Evolutionary conservation across 2,329 filamentous ascomycete genomes (phyloP).

Genomic region (Talaromyces sp.): DNA sequence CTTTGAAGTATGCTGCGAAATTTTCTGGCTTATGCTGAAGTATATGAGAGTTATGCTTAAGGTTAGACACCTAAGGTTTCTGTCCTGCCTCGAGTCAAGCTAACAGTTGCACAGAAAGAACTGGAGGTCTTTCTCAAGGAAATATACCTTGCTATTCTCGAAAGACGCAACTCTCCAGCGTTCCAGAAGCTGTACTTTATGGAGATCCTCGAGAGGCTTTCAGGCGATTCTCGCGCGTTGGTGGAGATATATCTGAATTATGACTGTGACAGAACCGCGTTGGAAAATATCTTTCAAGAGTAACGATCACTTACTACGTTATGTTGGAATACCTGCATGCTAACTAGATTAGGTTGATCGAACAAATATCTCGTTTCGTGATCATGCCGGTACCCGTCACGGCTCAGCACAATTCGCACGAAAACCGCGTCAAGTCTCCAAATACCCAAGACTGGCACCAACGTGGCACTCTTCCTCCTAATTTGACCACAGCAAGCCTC

Average conservation of each 20-base stretch:
- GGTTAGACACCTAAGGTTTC: constrained; percentile 44
- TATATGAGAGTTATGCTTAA: constrained; percentile 91
- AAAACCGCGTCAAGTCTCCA: constrained; percentile 60
- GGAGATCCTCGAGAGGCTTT: constrained; percentile 75
- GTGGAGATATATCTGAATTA: constrained; percentile 98
- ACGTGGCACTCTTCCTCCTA: constrained; percentile 77
- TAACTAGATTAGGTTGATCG: constrained; percentile 61
- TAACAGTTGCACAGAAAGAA: constrained; percentile 62
- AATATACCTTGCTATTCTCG: constrained; percentile 87
- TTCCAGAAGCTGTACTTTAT: constrained; percentile 94
- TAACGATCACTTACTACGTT: constrained; percentile 19
- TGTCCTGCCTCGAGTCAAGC: background rate
- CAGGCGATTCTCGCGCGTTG: constrained; percentile 76
- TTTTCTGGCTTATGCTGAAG: constrained; percentile 96
- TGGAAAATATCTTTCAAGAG: constrained; percentile 94
- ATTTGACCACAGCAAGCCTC: constrained; percentile 74
- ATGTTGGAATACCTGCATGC: background rate
- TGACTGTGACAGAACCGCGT: constrained; percentile 83
- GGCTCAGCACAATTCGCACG: constrained; percentile 73
- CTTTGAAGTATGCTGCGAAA: constrained; percentile 93
- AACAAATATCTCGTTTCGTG: constrained; percentile 84
- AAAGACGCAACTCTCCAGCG: constrained; percentile 76
- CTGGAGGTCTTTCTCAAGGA: constrained; percentile 97
- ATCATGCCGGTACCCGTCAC: constrained; percentile 72
- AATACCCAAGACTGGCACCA: constrained; percentile 75